phyloP scores from a whole-genome alignment of 2,329 filamentous ascomycete species.

The Graphium sp. region DNA sequence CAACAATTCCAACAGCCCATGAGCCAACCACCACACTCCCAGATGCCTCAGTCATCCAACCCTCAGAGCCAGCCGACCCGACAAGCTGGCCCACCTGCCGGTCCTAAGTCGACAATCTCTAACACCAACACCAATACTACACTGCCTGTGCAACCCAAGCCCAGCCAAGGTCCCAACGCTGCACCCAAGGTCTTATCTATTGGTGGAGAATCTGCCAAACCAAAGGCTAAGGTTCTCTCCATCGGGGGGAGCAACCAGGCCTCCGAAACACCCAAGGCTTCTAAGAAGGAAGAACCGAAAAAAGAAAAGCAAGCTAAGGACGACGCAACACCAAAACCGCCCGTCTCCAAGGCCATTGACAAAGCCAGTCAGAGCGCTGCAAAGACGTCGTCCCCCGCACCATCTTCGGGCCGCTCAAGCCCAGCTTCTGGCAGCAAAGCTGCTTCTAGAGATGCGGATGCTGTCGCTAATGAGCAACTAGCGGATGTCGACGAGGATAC shows the following conservation, averaged over 20 bases:
- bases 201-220: conserved; percentile 39
- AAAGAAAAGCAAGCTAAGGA: conserved; percentile 29
- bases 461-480: conserved; percentile 67
- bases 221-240: conserved; percentile 28
- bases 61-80: too few relatives aligned
- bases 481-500: conserved; percentile 57
- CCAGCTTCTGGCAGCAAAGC: conserved; percentile 47
- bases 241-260: conserved; percentile 18
- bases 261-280: conserved; percentile 23
- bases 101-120: too few relatives aligned
- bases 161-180: too few relatives aligned
- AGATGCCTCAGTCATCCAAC: too few relatives aligned
- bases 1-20: too few relatives aligned
- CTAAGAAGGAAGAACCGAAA: conserved; percentile 22
- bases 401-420: conserved; percentile 71
- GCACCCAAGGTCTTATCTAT: conserved; percentile 72
- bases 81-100: too few relatives aligned
- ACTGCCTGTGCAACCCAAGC: too few relatives aligned
- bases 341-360: conserved; percentile 77
- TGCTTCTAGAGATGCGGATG: conserved; percentile 52
- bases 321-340: conserved; percentile 67
- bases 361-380: conserved; percentile 59
- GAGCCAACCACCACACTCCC: too few relatives aligned
- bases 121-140: too few relatives aligned
- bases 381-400: conserved; percentile 50